Percentiles rank a stretch among this genome's conserved stretches.
These are phyloP conservation scores for Boletellus dicymbophilus DNA, from an alignment of 1,284 basidiomycete genomes.

Conservation along the genomic window DNA sequence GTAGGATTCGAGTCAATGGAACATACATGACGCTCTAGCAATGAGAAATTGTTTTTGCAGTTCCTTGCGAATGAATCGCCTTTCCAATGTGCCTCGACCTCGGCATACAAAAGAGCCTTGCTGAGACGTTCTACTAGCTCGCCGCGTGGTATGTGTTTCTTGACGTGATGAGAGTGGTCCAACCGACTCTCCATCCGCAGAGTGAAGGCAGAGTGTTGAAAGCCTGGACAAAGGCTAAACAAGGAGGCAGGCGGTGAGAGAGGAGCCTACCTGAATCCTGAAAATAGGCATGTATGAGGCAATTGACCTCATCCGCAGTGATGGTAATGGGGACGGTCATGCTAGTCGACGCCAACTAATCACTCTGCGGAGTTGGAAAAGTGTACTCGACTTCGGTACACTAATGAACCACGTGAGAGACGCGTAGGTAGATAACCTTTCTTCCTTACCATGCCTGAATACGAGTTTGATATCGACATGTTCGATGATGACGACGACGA, in stretches of 20 bases:
- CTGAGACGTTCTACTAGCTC: constrained; percentile 79
- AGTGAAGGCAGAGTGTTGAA: constrained; percentile 77
- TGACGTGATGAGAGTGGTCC: constrained; percentile 62
- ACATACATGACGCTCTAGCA: constrained; percentile 73
- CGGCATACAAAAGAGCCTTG: constrained; percentile 81
- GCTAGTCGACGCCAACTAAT: too few relatives aligned
- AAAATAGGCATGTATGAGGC: constrained; percentile 81
- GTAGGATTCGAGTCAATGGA: constrained; percentile 43
- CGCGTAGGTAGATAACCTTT: constrained; percentile 2
- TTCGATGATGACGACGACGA: constrained; percentile 32
- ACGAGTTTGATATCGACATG: constrained; percentile 30
- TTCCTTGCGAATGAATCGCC: constrained; percentile 56
- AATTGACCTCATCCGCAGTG: constrained; percentile 83
- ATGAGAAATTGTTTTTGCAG: constrained; percentile 67
- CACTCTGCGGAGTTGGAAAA: constrained; percentile 36
- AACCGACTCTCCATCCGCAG: constrained; percentile 71
- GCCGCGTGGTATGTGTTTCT: constrained; percentile 77
- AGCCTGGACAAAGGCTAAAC: constrained; percentile 45
- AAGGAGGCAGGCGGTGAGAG: not conserved
- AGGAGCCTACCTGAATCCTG: constrained; percentile 65
- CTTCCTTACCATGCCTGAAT: constrained; percentile 20
- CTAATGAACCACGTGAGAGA: constrained; percentile 13
- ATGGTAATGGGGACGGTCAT: constrained; percentile 57
- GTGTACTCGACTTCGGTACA: not conserved
- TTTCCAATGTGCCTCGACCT: constrained; percentile 82